These are phyloP conservation scores for Keithomyces neogunnii DNA, from an alignment of 2,329 filamentous ascomycete species.

Conservation along the genomic window DNA sequence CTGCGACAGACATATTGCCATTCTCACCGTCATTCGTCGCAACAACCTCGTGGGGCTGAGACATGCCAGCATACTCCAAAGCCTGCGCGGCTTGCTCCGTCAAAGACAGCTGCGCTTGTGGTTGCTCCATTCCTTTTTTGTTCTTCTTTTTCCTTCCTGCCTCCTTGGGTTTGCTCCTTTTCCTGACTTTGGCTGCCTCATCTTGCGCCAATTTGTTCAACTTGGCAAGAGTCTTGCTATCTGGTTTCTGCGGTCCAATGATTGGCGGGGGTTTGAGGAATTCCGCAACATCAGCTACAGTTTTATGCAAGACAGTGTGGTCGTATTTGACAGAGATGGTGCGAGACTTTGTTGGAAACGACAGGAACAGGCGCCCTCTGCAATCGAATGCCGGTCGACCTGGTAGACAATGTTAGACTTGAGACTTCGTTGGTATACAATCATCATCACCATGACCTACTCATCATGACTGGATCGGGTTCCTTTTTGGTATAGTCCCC, in stretches of 20 bases:
- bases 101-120: constrained; percentile 10
- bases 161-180: constrained; percentile 20
- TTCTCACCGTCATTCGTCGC: background rate
- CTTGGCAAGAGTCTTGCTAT: background rate
- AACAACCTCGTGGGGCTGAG: constrained; percentile 3
- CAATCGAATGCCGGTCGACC: constrained; percentile 53
- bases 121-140: constrained; percentile 13
- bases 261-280: constrained; percentile 37
- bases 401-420: constrained; percentile 12
- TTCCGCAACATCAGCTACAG: constrained; percentile 40
- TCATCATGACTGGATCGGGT: constrained; percentile 34
- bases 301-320: constrained; percentile 49
- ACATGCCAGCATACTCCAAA: constrained; percentile 2
- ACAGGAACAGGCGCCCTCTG: constrained; percentile 39
- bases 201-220: constrained; percentile 16
- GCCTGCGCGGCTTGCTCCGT: constrained; percentile 6
- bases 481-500: constrained; percentile 41
- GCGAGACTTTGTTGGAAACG: constrained; percentile 38
- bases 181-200: constrained; percentile 18
- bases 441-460: constrained; percentile 24
- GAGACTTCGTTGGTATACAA: background rate
- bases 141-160: constrained; percentile 20
- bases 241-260: constrained; percentile 17
- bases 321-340: constrained; percentile 45
- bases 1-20: background rate